Conservation (phyloP, 2,329 filamentous ascomycete species). For the Stagonosporopsis vannaccii region DNA sequence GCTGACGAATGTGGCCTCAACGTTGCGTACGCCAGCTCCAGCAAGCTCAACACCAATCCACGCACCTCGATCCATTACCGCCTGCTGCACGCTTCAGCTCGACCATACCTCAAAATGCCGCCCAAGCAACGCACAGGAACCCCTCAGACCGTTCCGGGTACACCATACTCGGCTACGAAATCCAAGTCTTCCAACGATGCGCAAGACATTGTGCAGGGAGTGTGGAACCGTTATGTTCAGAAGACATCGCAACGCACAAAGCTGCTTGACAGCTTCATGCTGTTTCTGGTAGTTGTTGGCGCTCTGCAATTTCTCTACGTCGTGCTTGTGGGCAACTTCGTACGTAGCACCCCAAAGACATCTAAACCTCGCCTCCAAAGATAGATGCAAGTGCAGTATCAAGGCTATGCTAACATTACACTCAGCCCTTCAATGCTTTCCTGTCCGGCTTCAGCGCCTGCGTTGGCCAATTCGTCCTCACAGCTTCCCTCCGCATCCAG, state of each 20-base stretch:
- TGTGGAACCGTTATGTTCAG: constrained; percentile 80
- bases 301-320: constrained; percentile 95
- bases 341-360: constrained; percentile 60
- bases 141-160: constrained; percentile 23
- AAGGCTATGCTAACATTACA: constrained; percentile 1
- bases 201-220: constrained; percentile 69
- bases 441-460: constrained; percentile 92
- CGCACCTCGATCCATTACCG: constrained; percentile 15
- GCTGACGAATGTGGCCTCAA: constrained; percentile 38
- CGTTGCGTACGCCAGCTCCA: constrained; percentile 17
- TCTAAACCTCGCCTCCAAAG: background rate
- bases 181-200: constrained; percentile 44
- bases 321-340: constrained; percentile 89
- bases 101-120: constrained; percentile 32
- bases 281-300: constrained; percentile 83
- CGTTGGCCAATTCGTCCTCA: constrained; percentile 96
- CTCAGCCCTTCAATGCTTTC: constrained; percentile 97
- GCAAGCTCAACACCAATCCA: constrained; percentile 19
- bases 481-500: constrained; percentile 88
- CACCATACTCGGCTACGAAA: constrained; percentile 32
- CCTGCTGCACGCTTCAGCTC: constrained; percentile 2
- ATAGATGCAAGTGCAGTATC: background rate
- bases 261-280: constrained; percentile 90
- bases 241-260: constrained; percentile 89
- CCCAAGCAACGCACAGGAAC: constrained; percentile 41